Percentiles rank a stretch among this genome's conserved stretches.
Evolutionary conservation across 768 basidiomycete genomes (phyloP).

Genomic region (Tricholomella constricta): DNA sequence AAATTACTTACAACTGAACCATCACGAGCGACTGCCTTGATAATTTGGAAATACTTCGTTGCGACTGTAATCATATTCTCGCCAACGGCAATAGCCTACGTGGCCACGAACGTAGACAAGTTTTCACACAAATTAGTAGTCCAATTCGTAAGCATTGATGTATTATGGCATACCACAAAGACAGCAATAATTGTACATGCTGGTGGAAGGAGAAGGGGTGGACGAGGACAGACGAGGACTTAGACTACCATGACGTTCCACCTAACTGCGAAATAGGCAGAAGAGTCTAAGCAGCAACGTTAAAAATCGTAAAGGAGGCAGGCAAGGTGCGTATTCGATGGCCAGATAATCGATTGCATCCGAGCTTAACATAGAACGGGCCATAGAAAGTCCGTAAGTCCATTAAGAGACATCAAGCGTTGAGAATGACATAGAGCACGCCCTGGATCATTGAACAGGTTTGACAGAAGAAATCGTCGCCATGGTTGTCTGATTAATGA

Average conservation of each 20-base stretch:
- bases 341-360: neutral
- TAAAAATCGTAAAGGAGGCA: conserved; percentile 1
- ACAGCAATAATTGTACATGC: conserved; percentile 6
- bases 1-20: conserved; percentile 56
- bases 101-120: neutral
- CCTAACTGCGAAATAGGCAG: neutral
- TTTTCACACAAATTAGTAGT: neutral
- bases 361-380: too few species aligned
- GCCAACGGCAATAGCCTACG: conserved; percentile 45
- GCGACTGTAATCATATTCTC: conserved; percentile 46
- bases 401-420: too few species aligned
- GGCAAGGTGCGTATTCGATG: neutral
- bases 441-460: too few species aligned
- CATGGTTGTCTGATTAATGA: too few species aligned
- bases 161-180: conserved; percentile 4
- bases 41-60: conserved; percentile 48
- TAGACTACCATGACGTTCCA: neutral
- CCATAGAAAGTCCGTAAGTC: too few species aligned
- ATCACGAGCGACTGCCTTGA: conserved; percentile 40
- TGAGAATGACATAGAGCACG: too few species aligned
- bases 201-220: neutral
- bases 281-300: too few species aligned
- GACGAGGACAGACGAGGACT: neutral
- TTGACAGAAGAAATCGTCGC: too few species aligned
- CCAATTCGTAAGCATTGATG: too few species aligned